A percentile compares a stretch with the other conserved stretches of the same genome.
These are phyloP conservation scores for Russula ochroleuca DNA, from an alignment of 768 basidiomycete species.

Conservation along the genomic window DNA sequence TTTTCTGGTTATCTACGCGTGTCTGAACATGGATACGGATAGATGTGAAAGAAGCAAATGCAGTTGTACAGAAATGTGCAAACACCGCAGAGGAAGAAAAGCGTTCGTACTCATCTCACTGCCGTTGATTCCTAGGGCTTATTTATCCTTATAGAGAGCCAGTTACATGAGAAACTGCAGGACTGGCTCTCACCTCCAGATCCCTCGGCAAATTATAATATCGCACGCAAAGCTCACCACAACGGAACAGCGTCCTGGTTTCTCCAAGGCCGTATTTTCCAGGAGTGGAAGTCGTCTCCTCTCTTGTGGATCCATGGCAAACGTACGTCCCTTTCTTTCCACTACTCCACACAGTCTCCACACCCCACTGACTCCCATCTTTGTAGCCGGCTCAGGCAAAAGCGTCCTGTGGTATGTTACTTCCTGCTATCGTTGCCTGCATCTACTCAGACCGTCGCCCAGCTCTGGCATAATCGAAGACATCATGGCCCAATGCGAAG, in stretches of 20 bases:
- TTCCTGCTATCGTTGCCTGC: background rate
- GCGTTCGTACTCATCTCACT: background rate
- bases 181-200: background rate
- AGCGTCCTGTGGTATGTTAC: background rate
- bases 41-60: background rate
- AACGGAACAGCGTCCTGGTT: background rate
- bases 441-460: background rate
- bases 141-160: background rate
- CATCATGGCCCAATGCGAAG: background rate
- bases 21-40: background rate
- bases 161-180: background rate
- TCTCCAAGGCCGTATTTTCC: background rate
- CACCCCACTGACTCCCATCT: background rate
- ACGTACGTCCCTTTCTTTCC: background rate
- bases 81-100: background rate
- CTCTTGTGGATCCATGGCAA: constrained; percentile 6
- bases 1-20: too few species aligned
- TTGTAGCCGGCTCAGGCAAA: background rate
- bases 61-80: background rate
- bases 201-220: background rate
- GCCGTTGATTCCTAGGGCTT: background rate
- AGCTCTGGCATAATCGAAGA: constrained; percentile 1
- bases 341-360: too few species aligned
- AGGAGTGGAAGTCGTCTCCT: background rate
- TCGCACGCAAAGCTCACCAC: background rate